Evolutionary conservation across 768 basidiomycete genomes (phyloP).

Genomic region (Xerocomellus intermedius): DNA sequence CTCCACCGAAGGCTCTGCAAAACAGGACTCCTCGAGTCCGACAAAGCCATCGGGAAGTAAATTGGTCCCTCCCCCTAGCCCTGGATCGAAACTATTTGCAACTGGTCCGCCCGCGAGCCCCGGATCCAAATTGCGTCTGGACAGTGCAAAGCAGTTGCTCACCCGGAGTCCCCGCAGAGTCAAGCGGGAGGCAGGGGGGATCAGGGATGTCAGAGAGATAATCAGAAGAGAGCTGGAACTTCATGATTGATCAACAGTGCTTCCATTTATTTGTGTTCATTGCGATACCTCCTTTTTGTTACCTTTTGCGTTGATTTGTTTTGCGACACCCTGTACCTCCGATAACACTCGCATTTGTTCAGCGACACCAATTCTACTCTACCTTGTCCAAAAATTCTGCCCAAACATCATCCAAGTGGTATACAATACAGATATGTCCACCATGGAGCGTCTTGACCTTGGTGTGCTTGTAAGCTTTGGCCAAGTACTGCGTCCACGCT

Average conservation of each 20-base stretch:
- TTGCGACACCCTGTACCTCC: conserved; percentile 18
- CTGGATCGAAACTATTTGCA: conserved; percentile 35
- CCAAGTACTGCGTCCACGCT: conserved; percentile 49
- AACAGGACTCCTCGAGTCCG: conserved; percentile 32
- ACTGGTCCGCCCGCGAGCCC: conserved; percentile 45
- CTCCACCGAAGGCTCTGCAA: conserved; percentile 3
- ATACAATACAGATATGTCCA: conserved; percentile 48
- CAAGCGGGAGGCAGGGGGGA: conserved; percentile 66
- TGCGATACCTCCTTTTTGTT: conserved; percentile 10
- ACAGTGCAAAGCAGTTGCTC: conserved; percentile 59
- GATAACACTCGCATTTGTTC: neutral
- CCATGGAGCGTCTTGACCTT: conserved; percentile 42
- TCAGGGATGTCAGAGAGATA: conserved; percentile 79
- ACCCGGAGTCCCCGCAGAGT: conserved; percentile 73
- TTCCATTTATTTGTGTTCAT: conserved; percentile 26
- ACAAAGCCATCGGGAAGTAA: conserved; percentile 34
- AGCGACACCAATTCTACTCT: conserved; percentile 12
- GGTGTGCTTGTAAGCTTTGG: conserved; percentile 44
- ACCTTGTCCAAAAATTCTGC: conserved; percentile 26
- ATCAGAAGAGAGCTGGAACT: conserved; percentile 77
- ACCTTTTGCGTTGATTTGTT: conserved; percentile 20
- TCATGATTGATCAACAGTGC: conserved; percentile 45
- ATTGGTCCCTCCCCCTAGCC: conserved; percentile 31
- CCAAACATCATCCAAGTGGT: conserved; percentile 48
- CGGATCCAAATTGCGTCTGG: conserved; percentile 46